A percentile compares a stretch with the other conserved stretches of the same genome.
phyloP scores from a whole-genome alignment of 257 asterid genomes.

The Gentiana macrophylla region DNA sequence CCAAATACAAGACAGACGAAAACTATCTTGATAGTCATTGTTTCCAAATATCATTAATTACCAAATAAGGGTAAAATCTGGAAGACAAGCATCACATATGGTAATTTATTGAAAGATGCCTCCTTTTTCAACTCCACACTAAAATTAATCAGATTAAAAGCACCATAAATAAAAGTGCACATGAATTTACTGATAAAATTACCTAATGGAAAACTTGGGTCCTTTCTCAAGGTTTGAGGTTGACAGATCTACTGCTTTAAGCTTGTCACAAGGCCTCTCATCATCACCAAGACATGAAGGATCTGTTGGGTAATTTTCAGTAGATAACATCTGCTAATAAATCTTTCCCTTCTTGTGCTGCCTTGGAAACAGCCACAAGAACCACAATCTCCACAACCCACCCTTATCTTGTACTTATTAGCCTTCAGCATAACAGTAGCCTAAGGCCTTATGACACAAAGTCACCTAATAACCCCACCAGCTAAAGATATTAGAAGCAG shows the following conservation, averaged over 20 bases:
- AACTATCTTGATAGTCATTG: background rate
- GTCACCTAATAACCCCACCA: slow-evolving; percentile 30
- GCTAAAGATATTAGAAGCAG: too few species aligned
- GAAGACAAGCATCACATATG: slow-evolving; percentile 1
- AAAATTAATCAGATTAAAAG: slow-evolving; percentile 7
- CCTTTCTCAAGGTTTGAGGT: slow-evolving; percentile 44
- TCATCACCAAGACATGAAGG: slow-evolving; percentile 37
- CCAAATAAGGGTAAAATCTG: slow-evolving; percentile 5
- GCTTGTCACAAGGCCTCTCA: slow-evolving; percentile 41
- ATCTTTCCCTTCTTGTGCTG: slow-evolving; percentile 71
- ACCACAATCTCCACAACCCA: slow-evolving; percentile 21
- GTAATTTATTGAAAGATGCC: background rate
- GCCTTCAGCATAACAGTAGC: slow-evolving; percentile 70
- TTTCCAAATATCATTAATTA: background rate
- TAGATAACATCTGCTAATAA: slow-evolving; percentile 90
- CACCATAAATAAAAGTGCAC: slow-evolving; percentile 6
- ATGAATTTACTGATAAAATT: background rate
- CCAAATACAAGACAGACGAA: background rate
- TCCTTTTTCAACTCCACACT: background rate
- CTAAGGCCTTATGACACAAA: slow-evolving; percentile 20
- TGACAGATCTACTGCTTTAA: slow-evolving; percentile 54
- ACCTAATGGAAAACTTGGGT: slow-evolving; percentile 88
- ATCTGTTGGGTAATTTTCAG: slow-evolving; percentile 88
- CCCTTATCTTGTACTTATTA: slow-evolving; percentile 28
- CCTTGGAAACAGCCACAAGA: slow-evolving; percentile 78